Conservation (phyloP, 2,329 filamentous ascomycete species). For the Sordariomycetes sp. region DNA sequence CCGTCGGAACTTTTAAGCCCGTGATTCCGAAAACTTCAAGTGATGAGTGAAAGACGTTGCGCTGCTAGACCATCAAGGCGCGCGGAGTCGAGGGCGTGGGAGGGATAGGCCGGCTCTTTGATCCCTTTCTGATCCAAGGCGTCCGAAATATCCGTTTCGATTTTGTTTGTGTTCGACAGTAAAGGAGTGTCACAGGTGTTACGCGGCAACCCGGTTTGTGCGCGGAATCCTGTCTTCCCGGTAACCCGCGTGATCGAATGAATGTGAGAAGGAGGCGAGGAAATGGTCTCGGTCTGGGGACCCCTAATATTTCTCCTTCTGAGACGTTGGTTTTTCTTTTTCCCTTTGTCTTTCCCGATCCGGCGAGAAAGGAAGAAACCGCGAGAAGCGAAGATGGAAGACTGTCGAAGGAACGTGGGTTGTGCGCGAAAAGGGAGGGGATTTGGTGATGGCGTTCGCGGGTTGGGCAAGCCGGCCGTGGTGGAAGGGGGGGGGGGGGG, state of each 20-base stretch:
- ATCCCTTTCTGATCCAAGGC: neutral
- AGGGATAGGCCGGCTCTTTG: neutral
- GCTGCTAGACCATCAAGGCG: slow-evolving; percentile 2
- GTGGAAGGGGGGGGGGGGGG: neutral
- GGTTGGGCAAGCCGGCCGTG: neutral
- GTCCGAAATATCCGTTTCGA: neutral
- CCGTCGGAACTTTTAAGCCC: neutral
- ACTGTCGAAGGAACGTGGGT: slow-evolving; percentile 4
- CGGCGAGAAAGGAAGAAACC: slow-evolving; percentile 4
- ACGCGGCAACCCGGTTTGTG: neutral
- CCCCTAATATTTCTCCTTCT: neutral
- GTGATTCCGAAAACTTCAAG: neutral
- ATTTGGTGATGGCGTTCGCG: neutral
- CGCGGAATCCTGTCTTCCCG: neutral
- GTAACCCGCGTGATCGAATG: neutral
- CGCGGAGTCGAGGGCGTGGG: neutral
- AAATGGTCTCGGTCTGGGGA: neutral
- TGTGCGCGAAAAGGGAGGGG: neutral
- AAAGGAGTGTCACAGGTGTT: slow-evolving; percentile 3
- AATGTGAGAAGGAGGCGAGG: neutral
- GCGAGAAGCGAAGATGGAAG: slow-evolving; percentile 5
- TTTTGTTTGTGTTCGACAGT: no score
- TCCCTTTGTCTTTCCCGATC: neutral
- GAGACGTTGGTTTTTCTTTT: neutral
- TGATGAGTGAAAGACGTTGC: neutral